phyloP scores from a whole-genome alignment of 148 eudicot genomes.

The Rhododendron ovatum region DNA sequence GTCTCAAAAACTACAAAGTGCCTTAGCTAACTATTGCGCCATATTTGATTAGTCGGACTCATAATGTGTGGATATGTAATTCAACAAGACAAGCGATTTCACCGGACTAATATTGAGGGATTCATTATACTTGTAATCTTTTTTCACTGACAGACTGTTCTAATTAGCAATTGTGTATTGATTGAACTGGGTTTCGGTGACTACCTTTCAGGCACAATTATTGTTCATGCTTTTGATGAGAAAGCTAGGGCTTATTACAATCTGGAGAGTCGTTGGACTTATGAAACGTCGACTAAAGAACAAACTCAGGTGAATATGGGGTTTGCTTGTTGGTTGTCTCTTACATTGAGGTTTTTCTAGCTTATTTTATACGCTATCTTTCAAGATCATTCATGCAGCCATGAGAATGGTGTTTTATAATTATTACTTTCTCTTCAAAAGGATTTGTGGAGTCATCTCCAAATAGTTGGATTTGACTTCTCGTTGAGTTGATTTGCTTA shows the following conservation, averaged over 20 bases:
- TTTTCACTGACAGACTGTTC: neutral
- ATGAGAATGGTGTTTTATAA: neutral
- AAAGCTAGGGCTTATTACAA: conserved; percentile 92
- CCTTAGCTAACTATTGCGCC: neutral
- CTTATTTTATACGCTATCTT: neutral
- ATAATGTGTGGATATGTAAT: neutral
- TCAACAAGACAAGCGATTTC: neutral
- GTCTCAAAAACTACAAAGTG: neutral
- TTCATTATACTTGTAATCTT: neutral
- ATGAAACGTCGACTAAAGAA: conserved; percentile 32
- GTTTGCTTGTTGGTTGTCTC: neutral
- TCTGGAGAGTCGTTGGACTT: conserved; percentile 70
- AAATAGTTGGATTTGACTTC: neutral
- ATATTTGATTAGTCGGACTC: neutral
- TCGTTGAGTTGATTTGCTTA: neutral
- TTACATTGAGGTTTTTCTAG: neutral
- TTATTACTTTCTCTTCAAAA: neutral
- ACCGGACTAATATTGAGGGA: neutral
- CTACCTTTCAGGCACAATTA: conserved; percentile 47
- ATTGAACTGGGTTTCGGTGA: neutral
- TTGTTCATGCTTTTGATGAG: conserved; percentile 93
- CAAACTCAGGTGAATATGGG: conserved; percentile 43
- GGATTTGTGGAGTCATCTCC: neutral
- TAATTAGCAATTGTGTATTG: neutral
- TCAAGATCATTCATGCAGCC: neutral